Conservation (phyloP, 176 grass and related monocot genomes). For the Oryza meyeriana region DNA sequence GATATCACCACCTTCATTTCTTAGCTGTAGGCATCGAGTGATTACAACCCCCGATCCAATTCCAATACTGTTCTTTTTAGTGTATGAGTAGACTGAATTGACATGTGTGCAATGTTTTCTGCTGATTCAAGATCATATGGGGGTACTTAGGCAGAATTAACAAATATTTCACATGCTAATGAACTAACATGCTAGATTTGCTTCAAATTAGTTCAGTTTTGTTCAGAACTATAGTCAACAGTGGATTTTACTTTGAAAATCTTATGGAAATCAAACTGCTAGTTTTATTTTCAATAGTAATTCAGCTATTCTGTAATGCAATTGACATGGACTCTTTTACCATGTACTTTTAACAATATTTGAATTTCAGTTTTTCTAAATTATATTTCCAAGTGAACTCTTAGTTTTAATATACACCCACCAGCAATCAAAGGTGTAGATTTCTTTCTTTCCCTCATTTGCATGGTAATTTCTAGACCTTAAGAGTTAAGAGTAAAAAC, state of each 20-base stretch:
- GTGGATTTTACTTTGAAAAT: neutral
- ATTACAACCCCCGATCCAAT: constrained; percentile 39
- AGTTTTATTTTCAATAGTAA: too few relatives aligned
- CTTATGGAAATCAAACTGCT: neutral
- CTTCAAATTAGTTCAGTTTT: neutral
- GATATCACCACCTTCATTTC: constrained; percentile 16
- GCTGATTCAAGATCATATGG: neutral
- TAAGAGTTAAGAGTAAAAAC: neutral
- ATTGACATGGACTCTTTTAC: neutral
- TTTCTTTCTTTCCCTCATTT: neutral
- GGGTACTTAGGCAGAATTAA: constrained; percentile 1
- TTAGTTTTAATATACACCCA: neutral
- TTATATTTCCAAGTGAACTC: neutral
- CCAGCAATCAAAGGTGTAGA: neutral
- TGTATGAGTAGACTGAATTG: neutral
- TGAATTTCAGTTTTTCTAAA: neutral
- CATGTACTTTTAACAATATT: neutral
- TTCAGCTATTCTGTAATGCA: neutral
- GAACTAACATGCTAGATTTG: neutral
- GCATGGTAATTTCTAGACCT: neutral
- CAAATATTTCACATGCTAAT: neutral
- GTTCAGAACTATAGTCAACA: neutral
- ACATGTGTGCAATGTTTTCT: neutral
- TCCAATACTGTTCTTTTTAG: constrained; percentile 4
- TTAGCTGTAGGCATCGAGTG: constrained; percentile 20